phyloP scores from a whole-genome alignment of 2,329 filamentous ascomycete genomes.

The Aureobasidium sp. region DNA sequence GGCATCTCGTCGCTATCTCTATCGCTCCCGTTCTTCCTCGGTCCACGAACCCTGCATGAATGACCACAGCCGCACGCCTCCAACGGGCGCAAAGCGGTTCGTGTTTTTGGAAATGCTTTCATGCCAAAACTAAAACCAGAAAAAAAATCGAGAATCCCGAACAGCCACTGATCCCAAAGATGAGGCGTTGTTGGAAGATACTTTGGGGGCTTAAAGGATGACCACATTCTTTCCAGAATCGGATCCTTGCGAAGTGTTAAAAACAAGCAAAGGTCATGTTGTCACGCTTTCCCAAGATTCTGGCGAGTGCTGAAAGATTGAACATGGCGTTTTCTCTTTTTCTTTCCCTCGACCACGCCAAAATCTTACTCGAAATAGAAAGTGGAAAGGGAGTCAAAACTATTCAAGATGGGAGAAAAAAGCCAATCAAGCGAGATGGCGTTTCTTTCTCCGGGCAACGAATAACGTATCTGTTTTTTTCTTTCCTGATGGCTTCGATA shows the following conservation, averaged over 20 bases:
- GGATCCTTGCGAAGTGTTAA: not conserved
- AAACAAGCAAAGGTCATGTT: not conserved
- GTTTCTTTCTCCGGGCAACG: not conserved
- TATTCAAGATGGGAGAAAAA: not conserved
- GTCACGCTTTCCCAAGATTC: not conserved
- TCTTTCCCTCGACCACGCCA: not conserved
- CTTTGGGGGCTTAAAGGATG: not conserved
- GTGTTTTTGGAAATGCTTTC: not conserved
- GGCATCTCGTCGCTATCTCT: not conserved
- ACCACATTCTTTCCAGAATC: not conserved
- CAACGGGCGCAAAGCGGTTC: not conserved
- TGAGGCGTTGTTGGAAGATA: not conserved
- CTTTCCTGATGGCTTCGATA: not conserved
- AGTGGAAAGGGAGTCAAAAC: not conserved
- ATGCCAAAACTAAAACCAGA: not conserved
- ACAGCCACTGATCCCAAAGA: not conserved
- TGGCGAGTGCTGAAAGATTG: not conserved
- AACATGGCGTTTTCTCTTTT: not conserved
- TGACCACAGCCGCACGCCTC: not conserved
- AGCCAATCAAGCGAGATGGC: not conserved
- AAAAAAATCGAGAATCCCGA: not conserved
- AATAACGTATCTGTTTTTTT: not conserved
- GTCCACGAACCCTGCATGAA: slow-evolving; percentile 3
- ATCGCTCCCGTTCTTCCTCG: not conserved
- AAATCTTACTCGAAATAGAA: not conserved